A percentile compares a stretch with the other conserved stretches of the same genome.
Conservation (phyloP, 1,284 basidiomycete species). For the Moesziomyces aphidis region DNA sequence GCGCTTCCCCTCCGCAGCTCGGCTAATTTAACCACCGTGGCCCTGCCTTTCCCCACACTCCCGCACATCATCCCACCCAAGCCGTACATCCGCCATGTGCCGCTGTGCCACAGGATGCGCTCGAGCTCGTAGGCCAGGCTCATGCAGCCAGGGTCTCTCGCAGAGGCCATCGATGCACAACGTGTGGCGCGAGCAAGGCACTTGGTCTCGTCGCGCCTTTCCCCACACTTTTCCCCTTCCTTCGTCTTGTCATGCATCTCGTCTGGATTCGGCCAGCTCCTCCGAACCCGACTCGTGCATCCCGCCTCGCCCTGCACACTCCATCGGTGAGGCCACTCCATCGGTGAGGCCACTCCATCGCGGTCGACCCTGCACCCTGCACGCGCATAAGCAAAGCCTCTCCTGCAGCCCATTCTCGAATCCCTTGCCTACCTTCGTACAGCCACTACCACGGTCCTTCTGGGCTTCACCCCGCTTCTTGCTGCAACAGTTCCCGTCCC, state of each 20-base stretch:
- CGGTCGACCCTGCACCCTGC: too few relatives aligned
- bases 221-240: not conserved
- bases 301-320: too few relatives aligned
- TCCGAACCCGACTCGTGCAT: not conserved
- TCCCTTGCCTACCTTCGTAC: too few relatives aligned
- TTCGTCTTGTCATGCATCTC: not conserved
- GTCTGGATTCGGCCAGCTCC: not conserved
- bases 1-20: slow-evolving; percentile 10
- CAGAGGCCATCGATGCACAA: not conserved
- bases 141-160: not conserved
- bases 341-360: too few relatives aligned
- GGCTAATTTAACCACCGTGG: slow-evolving; percentile 3
- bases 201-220: not conserved
- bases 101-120: too few relatives aligned
- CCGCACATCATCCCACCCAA: not conserved
- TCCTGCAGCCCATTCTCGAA: too few relatives aligned
- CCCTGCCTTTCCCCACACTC: slow-evolving; percentile 12
- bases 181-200: too few relatives aligned
- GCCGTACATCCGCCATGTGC: not conserved
- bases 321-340: too few relatives aligned
- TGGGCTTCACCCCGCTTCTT: too few relatives aligned
- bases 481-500: too few relatives aligned
- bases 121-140: not conserved
- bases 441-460: too few relatives aligned
- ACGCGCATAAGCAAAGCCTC: too few relatives aligned